Evolutionary conservation across 2,329 filamentous ascomycete species (phyloP), one percentile per base, ranked within the genome.

Genomic region (Helicocarpus griseus): DNA sequence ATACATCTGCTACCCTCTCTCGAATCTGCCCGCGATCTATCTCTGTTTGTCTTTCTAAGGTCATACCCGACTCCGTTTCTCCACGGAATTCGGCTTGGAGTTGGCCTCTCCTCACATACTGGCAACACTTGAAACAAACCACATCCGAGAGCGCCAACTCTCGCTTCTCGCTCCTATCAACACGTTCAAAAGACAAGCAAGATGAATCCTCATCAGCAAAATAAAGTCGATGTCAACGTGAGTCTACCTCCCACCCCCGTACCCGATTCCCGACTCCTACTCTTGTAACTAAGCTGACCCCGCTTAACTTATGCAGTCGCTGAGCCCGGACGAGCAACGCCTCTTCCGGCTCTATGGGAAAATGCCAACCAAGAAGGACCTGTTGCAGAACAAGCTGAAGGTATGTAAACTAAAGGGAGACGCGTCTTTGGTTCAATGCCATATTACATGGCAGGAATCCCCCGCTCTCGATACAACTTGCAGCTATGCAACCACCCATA

Each of bases 321-420:
- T 98, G 72, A 87, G 86, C 50, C 85, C 90, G 56, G 93, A 98
- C 65, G 93, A 98, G 78, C 90, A 96, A 73, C 87, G 88, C 57
- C 85, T 97, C 66, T 93, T 97, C 79, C 87, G 90, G 59, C 85
- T 97, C 58, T 98, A 98, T 72, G 93, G 93, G 73, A 97, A 97
- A 75, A 85, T 97, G 55, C 93, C 93, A 58, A 95, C 87, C 72
- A 93, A 93, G 71, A 94, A 90, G 70, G 91, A 96, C 71, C 81
- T 96, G 65, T 85, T 97, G 63, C 89, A 94, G 77, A 97, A 97
- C 78, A 95, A 97, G 69, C 82, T 97, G 68, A 96, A 96, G 74
- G 81, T 81, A 69, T 24, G 61, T n/a, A 22, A 46, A 22, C 5
- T 13, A 5, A 22, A 14, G 29, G 9, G 17, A 43, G n/a, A 14